Base-by-base conservation (phyloP, 805 yeast genomes). In the Candida hungchunana region DNA sequence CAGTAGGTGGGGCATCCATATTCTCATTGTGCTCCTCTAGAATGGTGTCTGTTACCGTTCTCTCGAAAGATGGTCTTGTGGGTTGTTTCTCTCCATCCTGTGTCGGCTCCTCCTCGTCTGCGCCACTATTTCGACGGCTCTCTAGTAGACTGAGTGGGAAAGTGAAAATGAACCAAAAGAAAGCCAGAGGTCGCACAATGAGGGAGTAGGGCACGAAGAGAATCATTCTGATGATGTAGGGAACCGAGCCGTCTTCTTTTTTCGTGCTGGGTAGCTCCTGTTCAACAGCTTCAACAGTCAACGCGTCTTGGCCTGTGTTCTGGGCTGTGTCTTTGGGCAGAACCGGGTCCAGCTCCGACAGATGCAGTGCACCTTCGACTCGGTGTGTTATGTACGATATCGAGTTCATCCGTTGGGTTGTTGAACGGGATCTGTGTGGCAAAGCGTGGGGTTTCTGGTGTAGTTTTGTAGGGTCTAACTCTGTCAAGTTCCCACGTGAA, bases 111-210 rank as follows among this genome's bases (percentile, higher is more conserved):
- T 32, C 34, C 10, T 37, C 34, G 21, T 31, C 40, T 18, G 29
- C 30, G 26, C 18, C 22, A 21, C 26, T 26, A 16, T 25, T 15
- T 17, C 27, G 21, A 4, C 25, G 27, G 8, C 23, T 47, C 29
- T 61, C 66, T 19, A 75, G 50, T 13, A 73, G 48, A 37, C 67
- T 62, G 42, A 79, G 58, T 0, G 89, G 89, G 48, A 69, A 75
- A 2, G 79, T 67, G 6, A 74, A 38, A n/a, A 79, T 42, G 33
- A 61, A 65, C 73, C 83, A 68, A 2, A 70, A 28, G 31, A 69
- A 62, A 5, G 60, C 41, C 12, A 75, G 38, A 3, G 89, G 88
- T 37, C 67, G 69, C n/a, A 73, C 43, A 5, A 80, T 43, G 6
- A 79, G 34, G 26, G 67, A 46, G 42, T 72, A 68, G 7, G 82